Conservation (phyloP, 2,329 filamentous ascomycete species). For the Penicillium sp. region DNA sequence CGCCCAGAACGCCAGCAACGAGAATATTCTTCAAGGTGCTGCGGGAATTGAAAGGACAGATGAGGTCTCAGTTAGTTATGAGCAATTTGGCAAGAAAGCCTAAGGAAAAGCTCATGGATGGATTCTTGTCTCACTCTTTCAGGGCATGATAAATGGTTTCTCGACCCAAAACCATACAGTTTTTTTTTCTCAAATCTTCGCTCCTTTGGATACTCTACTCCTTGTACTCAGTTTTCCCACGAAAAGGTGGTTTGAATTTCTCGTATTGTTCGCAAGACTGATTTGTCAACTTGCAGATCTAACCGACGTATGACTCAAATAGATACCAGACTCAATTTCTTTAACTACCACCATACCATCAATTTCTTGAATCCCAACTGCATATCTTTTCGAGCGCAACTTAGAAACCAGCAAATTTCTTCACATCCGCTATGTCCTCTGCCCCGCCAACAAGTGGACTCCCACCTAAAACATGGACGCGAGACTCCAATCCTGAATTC, state of each 20-base stretch:
- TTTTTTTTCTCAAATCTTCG: neutral
- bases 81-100: conserved; percentile 5
- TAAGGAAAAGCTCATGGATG: neutral
- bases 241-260: neutral
- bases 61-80: conserved; percentile 16
- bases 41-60: conserved; percentile 24
- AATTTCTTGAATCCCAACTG: neutral
- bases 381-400: neutral
- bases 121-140: neutral
- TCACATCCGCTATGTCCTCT: conserved; percentile 13
- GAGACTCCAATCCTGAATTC: conserved; percentile 12
- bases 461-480: conserved; percentile 18
- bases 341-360: neutral
- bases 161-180: neutral
- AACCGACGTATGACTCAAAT: neutral
- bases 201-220: neutral
- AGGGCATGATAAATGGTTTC: neutral
- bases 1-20: conserved; percentile 13
- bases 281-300: neutral
- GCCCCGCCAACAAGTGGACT: conserved; percentile 11
- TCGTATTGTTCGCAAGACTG: neutral
- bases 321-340: neutral
- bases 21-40: conserved; percentile 16
- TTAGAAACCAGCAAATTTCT: neutral
- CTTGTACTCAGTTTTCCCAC: neutral